These are phyloP conservation scores for Aspergillus niger DNA, from an alignment of 2,329 filamentous ascomycete genomes.

Conservation along the genomic window DNA sequence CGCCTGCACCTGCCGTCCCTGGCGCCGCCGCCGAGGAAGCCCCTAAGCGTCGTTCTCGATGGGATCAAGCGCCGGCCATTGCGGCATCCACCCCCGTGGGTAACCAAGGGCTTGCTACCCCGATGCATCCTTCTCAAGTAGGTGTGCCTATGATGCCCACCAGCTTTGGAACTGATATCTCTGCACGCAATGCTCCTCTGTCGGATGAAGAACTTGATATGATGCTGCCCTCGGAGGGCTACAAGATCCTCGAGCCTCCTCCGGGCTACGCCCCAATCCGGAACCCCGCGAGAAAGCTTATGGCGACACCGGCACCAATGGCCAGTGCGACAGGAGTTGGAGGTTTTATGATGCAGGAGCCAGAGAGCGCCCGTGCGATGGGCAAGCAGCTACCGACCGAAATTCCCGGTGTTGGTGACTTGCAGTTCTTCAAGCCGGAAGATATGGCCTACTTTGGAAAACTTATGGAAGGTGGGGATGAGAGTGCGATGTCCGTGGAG, in stretches of 20 bases:
- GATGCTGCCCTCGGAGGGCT: conserved; percentile 88
- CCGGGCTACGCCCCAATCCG: conserved; percentile 87
- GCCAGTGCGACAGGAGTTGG: conserved; percentile 60
- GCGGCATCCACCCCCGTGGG: conserved; percentile 70
- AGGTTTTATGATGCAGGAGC: conserved; percentile 98
- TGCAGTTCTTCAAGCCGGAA: conserved; percentile 98
- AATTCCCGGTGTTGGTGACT: conserved; percentile 90
- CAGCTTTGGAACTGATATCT: conserved; percentile 80
- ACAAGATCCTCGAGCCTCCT: conserved; percentile 86
- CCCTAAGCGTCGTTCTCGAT: conserved; percentile 77
- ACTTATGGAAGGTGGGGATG: conserved; percentile 89
- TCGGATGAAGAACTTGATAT: conserved; percentile 93
- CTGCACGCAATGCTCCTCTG: conserved; percentile 74
- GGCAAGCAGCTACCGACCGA: conserved; percentile 92
- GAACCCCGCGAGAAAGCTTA: conserved; percentile 72
- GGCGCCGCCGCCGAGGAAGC: conserved; percentile 55
- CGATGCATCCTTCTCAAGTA: conserved; percentile 70
- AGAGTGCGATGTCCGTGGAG: conserved; percentile 88
- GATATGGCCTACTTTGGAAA: conserved; percentile 99
- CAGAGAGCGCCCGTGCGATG: conserved; percentile 76
- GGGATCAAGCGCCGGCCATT: conserved; percentile 80
- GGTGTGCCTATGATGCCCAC: conserved; percentile 54
- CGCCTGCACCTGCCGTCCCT: conserved; percentile 59
- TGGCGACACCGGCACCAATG: conserved; percentile 69
- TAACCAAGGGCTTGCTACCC: conserved; percentile 72